Evolutionary conservation across 805 yeast species (phyloP).

Genomic region (Saccharomycopsis guyanensis): DNA sequence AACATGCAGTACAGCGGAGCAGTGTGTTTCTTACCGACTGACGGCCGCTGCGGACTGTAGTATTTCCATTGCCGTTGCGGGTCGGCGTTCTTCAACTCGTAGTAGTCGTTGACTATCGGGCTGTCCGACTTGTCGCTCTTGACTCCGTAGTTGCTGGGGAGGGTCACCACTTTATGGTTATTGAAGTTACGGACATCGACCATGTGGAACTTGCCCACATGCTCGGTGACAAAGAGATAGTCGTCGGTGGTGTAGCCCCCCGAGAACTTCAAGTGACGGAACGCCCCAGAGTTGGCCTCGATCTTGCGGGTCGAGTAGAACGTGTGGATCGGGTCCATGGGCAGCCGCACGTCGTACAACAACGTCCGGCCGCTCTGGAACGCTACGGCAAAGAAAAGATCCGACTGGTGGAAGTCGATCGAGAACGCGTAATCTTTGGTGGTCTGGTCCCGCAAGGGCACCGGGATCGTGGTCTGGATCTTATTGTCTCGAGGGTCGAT

Average conservation of each 20-base stretch:
- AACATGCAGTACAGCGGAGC: neutral
- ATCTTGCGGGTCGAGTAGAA: constrained; percentile 53
- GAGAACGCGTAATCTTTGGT: constrained; percentile 69
- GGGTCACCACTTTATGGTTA: constrained; percentile 68
- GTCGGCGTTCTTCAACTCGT: constrained; percentile 2
- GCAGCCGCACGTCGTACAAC: constrained; percentile 67
- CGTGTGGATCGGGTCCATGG: constrained; percentile 43
- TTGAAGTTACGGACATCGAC: constrained; percentile 68
- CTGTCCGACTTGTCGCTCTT: neutral
- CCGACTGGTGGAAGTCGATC: constrained; percentile 69
- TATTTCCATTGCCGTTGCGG: constrained; percentile 1
- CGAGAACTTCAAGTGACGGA: constrained; percentile 42
- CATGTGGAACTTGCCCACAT: constrained; percentile 79
- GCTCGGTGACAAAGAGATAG: constrained; percentile 70
- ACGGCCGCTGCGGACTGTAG: neutral
- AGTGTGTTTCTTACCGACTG: neutral
- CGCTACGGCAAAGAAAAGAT: constrained; percentile 64
- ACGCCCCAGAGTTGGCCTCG: constrained; percentile 36
- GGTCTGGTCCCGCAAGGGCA: constrained; percentile 1
- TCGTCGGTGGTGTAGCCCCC: constrained; percentile 55
- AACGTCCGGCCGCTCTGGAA: constrained; percentile 82
- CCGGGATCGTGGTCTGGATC: constrained; percentile 3
- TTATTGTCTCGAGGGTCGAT: constrained; percentile 35
- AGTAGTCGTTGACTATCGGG: constrained; percentile 7
- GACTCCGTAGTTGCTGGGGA: constrained; percentile 36